phyloP scores from a whole-genome alignment of 495 filamentous ascomycete species.

The Copromyces sp. region DNA sequence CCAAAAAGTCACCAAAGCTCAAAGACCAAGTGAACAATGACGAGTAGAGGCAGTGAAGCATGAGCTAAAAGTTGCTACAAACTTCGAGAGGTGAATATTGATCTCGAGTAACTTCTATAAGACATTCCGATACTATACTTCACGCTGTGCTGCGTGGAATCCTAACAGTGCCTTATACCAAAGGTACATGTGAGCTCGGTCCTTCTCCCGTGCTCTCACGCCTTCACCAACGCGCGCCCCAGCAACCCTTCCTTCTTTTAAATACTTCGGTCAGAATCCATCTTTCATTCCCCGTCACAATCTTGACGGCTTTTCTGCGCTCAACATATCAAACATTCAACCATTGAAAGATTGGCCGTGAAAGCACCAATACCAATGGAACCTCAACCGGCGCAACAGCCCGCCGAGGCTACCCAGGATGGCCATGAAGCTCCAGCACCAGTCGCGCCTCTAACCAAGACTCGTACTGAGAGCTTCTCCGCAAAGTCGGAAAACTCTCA shows the following conservation, averaged over 20 bases:
- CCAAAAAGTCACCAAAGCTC: neutral
- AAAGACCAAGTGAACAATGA: neutral
- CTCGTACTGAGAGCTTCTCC: slow-evolving; percentile 49
- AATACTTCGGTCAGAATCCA: neutral
- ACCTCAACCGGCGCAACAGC: slow-evolving; percentile 9
- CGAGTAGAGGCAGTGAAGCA: neutral
- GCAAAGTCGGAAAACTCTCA: slow-evolving; percentile 62
- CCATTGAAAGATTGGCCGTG: neutral
- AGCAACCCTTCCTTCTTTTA: neutral
- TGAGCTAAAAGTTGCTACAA: neutral
- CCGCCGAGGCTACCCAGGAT: slow-evolving; percentile 12
- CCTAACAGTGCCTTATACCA: neutral
- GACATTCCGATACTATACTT: neutral
- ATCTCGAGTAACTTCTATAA: neutral
- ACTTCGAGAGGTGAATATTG: neutral
- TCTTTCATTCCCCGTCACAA: neutral
- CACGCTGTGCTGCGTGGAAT: neutral
- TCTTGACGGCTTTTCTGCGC: neutral
- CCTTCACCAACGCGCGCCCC: neutral
- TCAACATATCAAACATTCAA: accelerated
- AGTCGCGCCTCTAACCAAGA: slow-evolving; percentile 15
- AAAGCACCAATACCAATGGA: slow-evolving; percentile 13
- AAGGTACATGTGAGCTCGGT: neutral
- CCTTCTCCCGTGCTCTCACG: neutral
- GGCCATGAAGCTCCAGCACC: slow-evolving; percentile 12